These are phyloP conservation scores for Nicotiana otophora DNA, from an alignment of 257 asterid species.

Conservation along the genomic window DNA sequence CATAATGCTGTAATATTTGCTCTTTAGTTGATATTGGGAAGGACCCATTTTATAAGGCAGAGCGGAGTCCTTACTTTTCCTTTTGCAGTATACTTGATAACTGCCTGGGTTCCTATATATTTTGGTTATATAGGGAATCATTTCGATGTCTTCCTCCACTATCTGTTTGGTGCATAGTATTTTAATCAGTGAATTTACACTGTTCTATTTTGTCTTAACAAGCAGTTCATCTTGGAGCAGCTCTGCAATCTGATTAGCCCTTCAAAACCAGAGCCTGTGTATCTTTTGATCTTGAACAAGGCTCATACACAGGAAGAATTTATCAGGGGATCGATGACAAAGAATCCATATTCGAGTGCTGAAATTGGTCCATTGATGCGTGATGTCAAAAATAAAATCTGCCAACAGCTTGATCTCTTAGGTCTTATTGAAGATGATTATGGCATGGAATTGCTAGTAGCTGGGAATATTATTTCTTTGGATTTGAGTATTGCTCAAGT, in stretches of 20 bases:
- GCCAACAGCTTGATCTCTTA: slow-evolving; percentile 95
- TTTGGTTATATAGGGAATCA: background rate
- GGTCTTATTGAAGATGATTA: slow-evolving; percentile 95
- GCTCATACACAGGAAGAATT: slow-evolving; percentile 98
- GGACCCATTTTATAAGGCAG: background rate
- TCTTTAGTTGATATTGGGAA: slow-evolving; percentile 5
- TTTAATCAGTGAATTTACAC: background rate
- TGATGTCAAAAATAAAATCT: slow-evolving; percentile 96
- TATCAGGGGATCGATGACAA: slow-evolving; percentile 98
- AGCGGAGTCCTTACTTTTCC: background rate
- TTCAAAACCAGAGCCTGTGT: slow-evolving; percentile 81
- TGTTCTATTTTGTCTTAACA: background rate
- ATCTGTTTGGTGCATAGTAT: background rate
- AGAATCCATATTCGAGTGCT: slow-evolving; percentile 94
- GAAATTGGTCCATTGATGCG: slow-evolving; percentile 99
- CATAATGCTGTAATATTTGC: background rate
- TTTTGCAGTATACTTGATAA: background rate
- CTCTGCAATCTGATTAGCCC: slow-evolving; percentile 97
- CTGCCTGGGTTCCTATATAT: background rate
- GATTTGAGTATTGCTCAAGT: slow-evolving; percentile 92
- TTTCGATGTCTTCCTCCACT: background rate
- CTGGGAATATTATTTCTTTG: slow-evolving; percentile 92
- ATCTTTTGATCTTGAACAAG: slow-evolving; percentile 79
- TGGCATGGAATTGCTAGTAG: slow-evolving; percentile 95
- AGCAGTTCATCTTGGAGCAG: slow-evolving; percentile 98